Evolutionary conservation across 2,329 filamentous ascomycete species (phyloP).

Genomic region (Fusarium sp.): DNA sequence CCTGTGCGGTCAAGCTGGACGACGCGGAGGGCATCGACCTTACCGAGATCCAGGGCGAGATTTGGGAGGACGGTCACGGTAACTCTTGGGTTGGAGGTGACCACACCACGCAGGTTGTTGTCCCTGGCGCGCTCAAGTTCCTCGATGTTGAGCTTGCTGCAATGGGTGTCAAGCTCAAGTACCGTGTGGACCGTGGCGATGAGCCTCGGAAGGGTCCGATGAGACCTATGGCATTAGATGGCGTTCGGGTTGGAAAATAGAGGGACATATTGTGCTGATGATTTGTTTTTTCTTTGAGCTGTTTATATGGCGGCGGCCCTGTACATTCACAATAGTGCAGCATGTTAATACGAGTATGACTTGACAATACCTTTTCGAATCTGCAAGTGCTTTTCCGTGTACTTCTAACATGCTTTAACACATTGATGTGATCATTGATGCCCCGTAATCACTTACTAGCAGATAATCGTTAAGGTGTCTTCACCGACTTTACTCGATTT

Average conservation of each 20-base stretch:
- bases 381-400: background rate
- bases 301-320: constrained; percentile 24
- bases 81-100: constrained; percentile 88
- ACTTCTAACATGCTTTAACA: background rate
- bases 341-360: constrained; percentile 37
- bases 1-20: constrained; percentile 75
- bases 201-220: constrained; percentile 66
- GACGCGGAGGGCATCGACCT: constrained; percentile 68
- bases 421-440: background rate
- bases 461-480: background rate
- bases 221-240: constrained; percentile 53
- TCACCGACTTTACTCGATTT: constrained; percentile 5
- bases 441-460: background rate
- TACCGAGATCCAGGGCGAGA: constrained; percentile 72
- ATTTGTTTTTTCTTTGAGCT: constrained; percentile 38
- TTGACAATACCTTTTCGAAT: constrained; percentile 8
- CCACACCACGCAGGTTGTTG: constrained; percentile 89
- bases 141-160: constrained; percentile 94
- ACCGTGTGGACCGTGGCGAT: constrained; percentile 74
- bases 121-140: constrained; percentile 92
- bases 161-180: constrained; percentile 97
- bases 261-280: constrained; percentile 22
- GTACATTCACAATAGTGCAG: constrained; percentile 28
- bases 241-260: constrained; percentile 48
- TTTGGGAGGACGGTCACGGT: constrained; percentile 94